phyloP scores from a whole-genome alignment of 345 rosid genomes.

The Boechera divaricarpa region DNA sequence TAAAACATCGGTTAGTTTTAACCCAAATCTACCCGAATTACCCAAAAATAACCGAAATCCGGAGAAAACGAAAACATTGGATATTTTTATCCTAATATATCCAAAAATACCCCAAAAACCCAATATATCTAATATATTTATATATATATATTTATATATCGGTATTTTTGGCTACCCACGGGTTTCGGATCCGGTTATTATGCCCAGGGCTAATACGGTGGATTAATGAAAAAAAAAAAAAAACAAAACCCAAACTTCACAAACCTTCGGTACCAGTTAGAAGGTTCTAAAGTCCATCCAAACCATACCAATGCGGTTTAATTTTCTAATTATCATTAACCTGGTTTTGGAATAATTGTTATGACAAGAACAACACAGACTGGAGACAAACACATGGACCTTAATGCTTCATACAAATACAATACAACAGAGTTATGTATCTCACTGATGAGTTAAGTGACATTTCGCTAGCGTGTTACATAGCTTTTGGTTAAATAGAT shows the following conservation, averaged over 20 bases:
- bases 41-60: too few species aligned
- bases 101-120: too few species aligned
- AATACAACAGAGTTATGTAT: not conserved
- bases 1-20: too few species aligned
- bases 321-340: not conserved
- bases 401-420: not conserved
- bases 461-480: slow-evolving; percentile 6
- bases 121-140: too few species aligned
- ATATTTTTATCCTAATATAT: too few species aligned
- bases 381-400: not conserved
- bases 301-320: not conserved
- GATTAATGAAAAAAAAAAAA: too few species aligned
- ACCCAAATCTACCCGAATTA: too few species aligned
- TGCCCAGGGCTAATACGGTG: too few species aligned
- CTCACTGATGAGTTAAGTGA: not conserved
- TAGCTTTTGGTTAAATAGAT: slow-evolving; percentile 22
- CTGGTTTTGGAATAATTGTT: not conserved
- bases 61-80: too few species aligned
- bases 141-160: too few species aligned
- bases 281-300: not conserved
- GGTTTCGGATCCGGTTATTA: too few species aligned
- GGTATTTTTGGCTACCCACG: too few species aligned
- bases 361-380: not conserved
- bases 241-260: not conserved
- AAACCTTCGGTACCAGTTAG: not conserved